Conservation (phyloP, 169 alveolate genomes). For the Blepharisma undulans region DNA sequence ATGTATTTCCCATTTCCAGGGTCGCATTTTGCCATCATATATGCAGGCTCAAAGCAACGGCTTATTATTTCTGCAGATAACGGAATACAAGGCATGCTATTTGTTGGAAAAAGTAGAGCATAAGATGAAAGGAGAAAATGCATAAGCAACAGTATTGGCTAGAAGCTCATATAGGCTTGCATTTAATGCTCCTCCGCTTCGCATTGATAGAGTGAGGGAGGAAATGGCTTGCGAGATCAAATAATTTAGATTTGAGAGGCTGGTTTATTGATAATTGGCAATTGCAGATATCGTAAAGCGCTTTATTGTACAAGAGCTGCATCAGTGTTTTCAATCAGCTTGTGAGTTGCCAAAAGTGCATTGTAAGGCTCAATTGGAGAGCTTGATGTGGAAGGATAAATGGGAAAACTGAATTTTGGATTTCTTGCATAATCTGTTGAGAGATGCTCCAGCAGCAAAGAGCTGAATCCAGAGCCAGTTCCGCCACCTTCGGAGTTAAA, state of each 20-base stretch:
- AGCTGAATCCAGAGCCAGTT: slow-evolving; percentile 86
- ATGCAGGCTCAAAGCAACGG: slow-evolving; percentile 72
- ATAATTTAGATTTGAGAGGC: slow-evolving; percentile 78
- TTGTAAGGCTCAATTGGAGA: slow-evolving; percentile 81
- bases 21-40: slow-evolving; percentile 73
- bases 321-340: slow-evolving; percentile 72
- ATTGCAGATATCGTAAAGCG: slow-evolving; percentile 78
- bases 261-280: slow-evolving; percentile 74
- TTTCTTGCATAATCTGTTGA: slow-evolving; percentile 71
- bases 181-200: slow-evolving; percentile 75
- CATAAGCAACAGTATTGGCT: slow-evolving; percentile 70
- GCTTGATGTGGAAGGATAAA: slow-evolving; percentile 74
- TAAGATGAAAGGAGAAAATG: slow-evolving; percentile 71
- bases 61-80: slow-evolving; percentile 74
- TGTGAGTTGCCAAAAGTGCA: slow-evolving; percentile 67
- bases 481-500: slow-evolving; percentile 84
- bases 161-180: slow-evolving; percentile 71
- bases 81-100: slow-evolving; percentile 63
- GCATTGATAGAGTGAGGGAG: slow-evolving; percentile 68
- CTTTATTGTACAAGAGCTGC: slow-evolving; percentile 78
- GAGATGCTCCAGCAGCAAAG: slow-evolving; percentile 76
- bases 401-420: slow-evolving; percentile 70
- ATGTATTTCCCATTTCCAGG: slow-evolving; percentile 77
- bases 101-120: slow-evolving; percentile 73
- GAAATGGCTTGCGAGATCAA: slow-evolving; percentile 70